phyloP scores from a whole-genome alignment of 257 asterid species.

The Nicotiana sylvestris region DNA sequence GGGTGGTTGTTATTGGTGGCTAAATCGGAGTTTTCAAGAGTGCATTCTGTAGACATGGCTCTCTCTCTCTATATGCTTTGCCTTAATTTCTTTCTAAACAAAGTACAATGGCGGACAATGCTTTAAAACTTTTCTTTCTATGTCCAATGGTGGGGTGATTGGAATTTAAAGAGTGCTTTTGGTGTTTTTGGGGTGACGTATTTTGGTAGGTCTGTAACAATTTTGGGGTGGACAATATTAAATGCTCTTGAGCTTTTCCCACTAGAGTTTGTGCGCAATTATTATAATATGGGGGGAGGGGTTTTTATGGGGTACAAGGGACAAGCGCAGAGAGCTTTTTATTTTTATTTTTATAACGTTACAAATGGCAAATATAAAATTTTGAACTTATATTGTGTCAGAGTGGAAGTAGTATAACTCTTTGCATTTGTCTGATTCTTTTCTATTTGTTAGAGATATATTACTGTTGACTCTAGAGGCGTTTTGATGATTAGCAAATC shows the following conservation, averaged over 20 bases:
- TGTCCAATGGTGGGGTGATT: conserved; percentile 11
- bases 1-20: not conserved
- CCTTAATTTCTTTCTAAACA: not conserved
- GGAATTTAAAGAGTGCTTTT: conserved; percentile 12
- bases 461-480: too few species aligned
- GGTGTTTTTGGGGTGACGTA: conserved; percentile 7
- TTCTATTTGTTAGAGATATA: too few species aligned
- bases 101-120: not conserved
- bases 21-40: conserved; percentile 11
- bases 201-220: conserved; percentile 10
- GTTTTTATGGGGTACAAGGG: not conserved
- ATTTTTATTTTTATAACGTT: too few species aligned
- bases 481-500: too few species aligned
- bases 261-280: conserved; percentile 17
- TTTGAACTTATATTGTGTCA: too few species aligned
- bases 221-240: conserved; percentile 13
- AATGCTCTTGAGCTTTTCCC: conserved; percentile 11
- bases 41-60: conserved; percentile 15
- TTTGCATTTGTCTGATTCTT: too few species aligned
- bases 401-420: too few species aligned
- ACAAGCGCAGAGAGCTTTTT: too few species aligned
- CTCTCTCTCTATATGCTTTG: not conserved
- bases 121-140: not conserved
- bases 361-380: too few species aligned
- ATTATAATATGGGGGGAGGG: not conserved